A percentile compares a stretch with the other conserved stretches of the same genome.
These are phyloP conservation scores for Solanum piurae DNA, from an alignment of 257 asterid genomes.

Conservation along the genomic window DNA sequence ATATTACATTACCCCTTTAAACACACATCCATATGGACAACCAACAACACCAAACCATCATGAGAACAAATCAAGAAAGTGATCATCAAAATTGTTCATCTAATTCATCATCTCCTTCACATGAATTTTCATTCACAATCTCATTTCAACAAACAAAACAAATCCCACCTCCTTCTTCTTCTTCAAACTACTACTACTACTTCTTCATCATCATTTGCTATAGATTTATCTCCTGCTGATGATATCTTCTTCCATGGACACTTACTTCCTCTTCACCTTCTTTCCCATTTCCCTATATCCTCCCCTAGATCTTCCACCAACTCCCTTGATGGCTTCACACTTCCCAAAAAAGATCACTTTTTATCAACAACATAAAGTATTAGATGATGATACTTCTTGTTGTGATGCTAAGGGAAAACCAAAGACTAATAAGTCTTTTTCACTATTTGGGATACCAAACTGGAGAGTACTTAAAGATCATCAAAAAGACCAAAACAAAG, in stretches of 20 bases:
- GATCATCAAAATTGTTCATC: background rate
- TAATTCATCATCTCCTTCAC: conserved; percentile 66
- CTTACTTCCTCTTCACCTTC: conserved; percentile 82
- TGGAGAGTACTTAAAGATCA: conserved; percentile 23
- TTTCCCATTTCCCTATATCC: conserved; percentile 58
- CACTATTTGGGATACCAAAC: conserved; percentile 39
- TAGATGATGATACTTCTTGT: background rate
- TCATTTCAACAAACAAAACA: conserved; percentile 38
- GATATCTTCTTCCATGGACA: conserved; percentile 94
- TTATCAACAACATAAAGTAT: background rate
- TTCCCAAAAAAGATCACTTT: conserved; percentile 31
- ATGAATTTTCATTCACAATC: conserved; percentile 79
- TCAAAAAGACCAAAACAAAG: conserved; percentile 5
- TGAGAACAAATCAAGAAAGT: background rate
- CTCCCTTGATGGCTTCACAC: conserved; percentile 52
- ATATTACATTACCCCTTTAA: background rate
- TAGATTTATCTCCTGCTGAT: conserved; percentile 90
- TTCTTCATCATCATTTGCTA: conserved; percentile 26
- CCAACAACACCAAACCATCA: background rate
- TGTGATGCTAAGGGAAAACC: conserved; percentile 12
- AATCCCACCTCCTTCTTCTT: background rate
- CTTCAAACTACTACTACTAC: background rate
- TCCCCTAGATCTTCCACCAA: conserved; percentile 73
- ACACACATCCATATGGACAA: background rate
- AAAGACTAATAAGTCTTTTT: conserved; percentile 48